Conservation (phyloP, 495 filamentous ascomycete genomes). For the Penicillium atrosanguineum region DNA sequence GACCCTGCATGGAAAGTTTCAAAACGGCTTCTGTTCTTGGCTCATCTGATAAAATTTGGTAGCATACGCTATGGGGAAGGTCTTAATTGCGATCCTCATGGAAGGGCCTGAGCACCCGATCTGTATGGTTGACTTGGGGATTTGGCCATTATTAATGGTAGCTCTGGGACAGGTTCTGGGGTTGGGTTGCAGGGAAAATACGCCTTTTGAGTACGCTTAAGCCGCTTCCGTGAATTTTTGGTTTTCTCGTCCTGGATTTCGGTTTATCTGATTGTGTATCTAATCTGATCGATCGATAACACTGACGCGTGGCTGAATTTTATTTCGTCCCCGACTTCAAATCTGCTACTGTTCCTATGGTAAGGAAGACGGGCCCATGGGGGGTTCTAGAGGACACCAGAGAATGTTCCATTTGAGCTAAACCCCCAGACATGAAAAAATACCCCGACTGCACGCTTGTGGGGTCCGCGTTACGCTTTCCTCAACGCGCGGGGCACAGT, state of each 20-base stretch:
- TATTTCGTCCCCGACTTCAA: neutral
- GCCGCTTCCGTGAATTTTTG: no score
- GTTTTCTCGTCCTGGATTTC: no score
- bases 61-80: neutral
- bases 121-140: no score
- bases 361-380: no score
- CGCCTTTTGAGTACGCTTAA: no score
- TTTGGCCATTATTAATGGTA: neutral
- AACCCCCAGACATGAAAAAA: neutral
- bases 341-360: neutral
- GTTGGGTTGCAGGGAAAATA: neutral
- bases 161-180: neutral
- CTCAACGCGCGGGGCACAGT: neutral
- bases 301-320: neutral
- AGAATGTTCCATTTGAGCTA: no score
- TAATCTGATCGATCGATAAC: slow-evolving; percentile 22
- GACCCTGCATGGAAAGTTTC: neutral
- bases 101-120: no score
- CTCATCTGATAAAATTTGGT: slow-evolving; percentile 4
- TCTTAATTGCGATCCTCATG: neutral
- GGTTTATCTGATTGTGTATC: slow-evolving; percentile 27
- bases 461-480: neutral
- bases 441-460: neutral
- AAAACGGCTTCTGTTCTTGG: neutral
- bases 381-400: no score